Evolutionary conservation across 164 flowering plant species (phyloP).

Genomic region (Macadamia tetraphylla): DNA sequence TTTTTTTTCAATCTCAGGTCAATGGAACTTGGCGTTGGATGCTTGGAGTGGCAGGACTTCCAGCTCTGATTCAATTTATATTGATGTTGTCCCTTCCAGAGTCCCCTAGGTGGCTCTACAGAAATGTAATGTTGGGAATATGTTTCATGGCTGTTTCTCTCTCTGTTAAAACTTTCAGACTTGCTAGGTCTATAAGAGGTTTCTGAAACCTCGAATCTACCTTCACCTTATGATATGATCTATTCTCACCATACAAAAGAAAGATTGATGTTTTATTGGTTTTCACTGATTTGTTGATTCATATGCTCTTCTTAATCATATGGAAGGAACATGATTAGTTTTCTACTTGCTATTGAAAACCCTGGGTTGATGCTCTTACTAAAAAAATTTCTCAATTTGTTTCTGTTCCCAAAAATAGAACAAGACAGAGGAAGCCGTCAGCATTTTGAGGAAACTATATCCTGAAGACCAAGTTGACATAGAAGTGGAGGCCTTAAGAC

Average conservation of each 20-base stretch:
- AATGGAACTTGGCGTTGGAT: conserved; percentile 89
- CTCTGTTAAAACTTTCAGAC: not conserved
- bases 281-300: no score
- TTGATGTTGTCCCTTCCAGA: conserved; percentile 79
- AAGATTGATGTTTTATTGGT: no score
- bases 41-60: conserved; percentile 88
- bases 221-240: no score
- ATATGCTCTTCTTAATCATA: no score
- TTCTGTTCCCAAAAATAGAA: conserved; percentile 23
- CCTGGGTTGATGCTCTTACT: not conserved
- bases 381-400: no score
- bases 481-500: conserved; percentile 46
- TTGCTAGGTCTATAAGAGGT: not conserved
- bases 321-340: not conserved
- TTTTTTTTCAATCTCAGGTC: conserved; percentile 29
- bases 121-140: conserved; percentile 37
- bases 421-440: conserved; percentile 48
- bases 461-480: conserved; percentile 49
- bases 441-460: conserved; percentile 56
- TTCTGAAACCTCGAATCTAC: no score
- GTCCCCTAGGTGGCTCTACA: conserved; percentile 87
- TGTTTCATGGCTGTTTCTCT: not conserved
- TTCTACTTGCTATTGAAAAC: not conserved
- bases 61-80: conserved; percentile 62
- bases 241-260: no score